These are phyloP conservation scores for Penicillium crystallinum DNA, from an alignment of 495 filamentous ascomycete genomes.

Conservation along the genomic window DNA sequence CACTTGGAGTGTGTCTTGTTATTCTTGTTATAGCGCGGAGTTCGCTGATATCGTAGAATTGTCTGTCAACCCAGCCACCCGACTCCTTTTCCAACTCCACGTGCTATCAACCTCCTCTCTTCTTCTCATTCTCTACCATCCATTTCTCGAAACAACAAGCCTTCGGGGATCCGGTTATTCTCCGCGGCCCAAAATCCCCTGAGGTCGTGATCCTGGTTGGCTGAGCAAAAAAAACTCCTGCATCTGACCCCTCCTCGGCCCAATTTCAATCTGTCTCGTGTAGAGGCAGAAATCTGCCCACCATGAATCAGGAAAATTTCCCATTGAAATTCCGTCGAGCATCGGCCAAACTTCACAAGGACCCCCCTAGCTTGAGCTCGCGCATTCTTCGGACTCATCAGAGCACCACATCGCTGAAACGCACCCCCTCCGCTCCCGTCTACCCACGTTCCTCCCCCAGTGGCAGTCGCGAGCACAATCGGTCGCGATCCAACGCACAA, in stretches of 20 bases:
- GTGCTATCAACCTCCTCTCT: conserved; percentile 12
- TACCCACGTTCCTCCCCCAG: conserved; percentile 41
- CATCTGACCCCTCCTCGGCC: conserved; percentile 26
- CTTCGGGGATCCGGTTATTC: conserved; percentile 6
- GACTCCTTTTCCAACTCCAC: conserved; percentile 21
- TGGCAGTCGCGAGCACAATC: conserved; percentile 43
- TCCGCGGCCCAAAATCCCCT: neutral
- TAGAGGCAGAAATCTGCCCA: conserved; percentile 23
- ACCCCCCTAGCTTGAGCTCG: conserved; percentile 40
- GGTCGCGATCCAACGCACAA: conserved; percentile 45
- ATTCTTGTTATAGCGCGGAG: too few species aligned
- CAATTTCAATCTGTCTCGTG: conserved; percentile 30
- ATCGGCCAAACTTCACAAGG: conserved; percentile 48
- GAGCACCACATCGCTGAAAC: conserved; percentile 50
- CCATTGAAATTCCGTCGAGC: conserved; percentile 45
- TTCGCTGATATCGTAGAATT: too few species aligned
- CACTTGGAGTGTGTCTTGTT: too few species aligned
- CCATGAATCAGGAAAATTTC: conserved; percentile 44
- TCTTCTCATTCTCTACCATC: conserved; percentile 3
- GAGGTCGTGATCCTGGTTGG: conserved; percentile 10
- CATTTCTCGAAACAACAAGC: neutral
- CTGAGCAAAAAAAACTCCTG: conserved; percentile 5
- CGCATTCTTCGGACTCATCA: conserved; percentile 43
- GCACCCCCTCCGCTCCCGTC: conserved; percentile 65
- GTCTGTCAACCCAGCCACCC: conserved; percentile 14